Conservation (phyloP, 495 filamentous ascomycete genomes). For the Aspergillus ellipticus region DNA sequence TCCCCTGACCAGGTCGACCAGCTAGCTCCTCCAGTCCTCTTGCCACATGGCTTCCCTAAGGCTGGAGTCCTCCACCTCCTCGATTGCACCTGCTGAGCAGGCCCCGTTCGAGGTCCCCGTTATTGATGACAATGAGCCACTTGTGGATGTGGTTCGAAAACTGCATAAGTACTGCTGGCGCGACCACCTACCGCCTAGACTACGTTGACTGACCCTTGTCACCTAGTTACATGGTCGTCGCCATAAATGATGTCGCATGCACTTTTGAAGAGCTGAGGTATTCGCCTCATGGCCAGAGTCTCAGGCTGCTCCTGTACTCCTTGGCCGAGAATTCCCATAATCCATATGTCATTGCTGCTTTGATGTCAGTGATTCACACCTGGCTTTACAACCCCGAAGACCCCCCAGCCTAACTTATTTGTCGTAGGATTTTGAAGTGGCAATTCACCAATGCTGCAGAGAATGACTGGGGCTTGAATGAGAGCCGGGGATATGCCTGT, state of each 20-base stretch:
- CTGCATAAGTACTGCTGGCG: conserved; percentile 53
- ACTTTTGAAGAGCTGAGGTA: conserved; percentile 79
- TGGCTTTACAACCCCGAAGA: neutral
- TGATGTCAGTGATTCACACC: conserved; percentile 57
- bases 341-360: conserved; percentile 68
- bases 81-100: conserved; percentile 13
- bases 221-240: conserved; percentile 60
- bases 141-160: conserved; percentile 65
- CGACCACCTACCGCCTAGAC: neutral
- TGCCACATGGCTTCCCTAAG: conserved; percentile 1
- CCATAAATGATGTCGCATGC: conserved; percentile 59
- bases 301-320: conserved; percentile 63
- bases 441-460: conserved; percentile 57
- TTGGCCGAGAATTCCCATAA: conserved; percentile 65
- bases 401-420: neutral
- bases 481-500: conserved; percentile 77
- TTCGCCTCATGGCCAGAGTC: conserved; percentile 57
- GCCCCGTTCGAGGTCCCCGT: conserved; percentile 49
- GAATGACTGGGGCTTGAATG: conserved; percentile 69
- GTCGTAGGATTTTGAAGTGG: conserved; percentile 70
- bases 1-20: neutral
- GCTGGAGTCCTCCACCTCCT: conserved; percentile 13
- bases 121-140: conserved; percentile 60
- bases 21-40: neutral
- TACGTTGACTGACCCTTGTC: conserved; percentile 4